Evolutionary conservation across 2,329 filamentous ascomycete genomes (phyloP).

Genomic region (Boeremia exigua): DNA sequence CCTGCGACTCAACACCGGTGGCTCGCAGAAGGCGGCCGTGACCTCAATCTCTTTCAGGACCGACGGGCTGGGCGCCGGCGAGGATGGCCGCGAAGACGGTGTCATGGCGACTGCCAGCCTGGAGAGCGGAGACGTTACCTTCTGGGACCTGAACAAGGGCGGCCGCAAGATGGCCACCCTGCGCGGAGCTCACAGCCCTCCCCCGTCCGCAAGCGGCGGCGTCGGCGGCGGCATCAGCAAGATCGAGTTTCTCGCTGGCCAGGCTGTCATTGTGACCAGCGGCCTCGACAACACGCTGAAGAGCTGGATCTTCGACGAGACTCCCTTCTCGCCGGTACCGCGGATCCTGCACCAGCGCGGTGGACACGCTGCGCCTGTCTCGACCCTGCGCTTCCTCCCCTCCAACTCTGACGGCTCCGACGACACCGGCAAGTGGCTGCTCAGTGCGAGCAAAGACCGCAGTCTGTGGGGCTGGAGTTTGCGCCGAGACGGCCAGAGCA

Average conservation of each 20-base stretch:
- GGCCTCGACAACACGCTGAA: constrained; percentile 93
- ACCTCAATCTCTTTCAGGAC: constrained; percentile 89
- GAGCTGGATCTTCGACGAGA: constrained; percentile 95
- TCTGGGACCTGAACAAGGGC: constrained; percentile 94
- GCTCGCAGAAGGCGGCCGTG: constrained; percentile 67
- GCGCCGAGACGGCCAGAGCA: constrained; percentile 90
- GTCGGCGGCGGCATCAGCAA: constrained; percentile 81
- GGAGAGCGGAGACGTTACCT: constrained; percentile 83
- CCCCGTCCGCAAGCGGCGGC: constrained; percentile 59
- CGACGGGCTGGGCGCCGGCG: constrained; percentile 85
- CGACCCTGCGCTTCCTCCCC: constrained; percentile 82
- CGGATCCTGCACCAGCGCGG: constrained; percentile 84
- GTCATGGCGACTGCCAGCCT: constrained; percentile 91
- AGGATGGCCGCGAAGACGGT: constrained; percentile 80
- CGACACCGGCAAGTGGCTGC: constrained; percentile 87
- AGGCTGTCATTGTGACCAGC: constrained; percentile 87
- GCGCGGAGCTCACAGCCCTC: constrained; percentile 84
- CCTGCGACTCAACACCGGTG: constrained; percentile 71
- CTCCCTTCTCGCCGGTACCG: constrained; percentile 85
- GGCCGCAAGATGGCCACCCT: constrained; percentile 86
- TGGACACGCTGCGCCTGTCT: constrained; percentile 87
- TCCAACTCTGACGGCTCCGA: constrained; percentile 89
- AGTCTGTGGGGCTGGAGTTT: constrained; percentile 97
- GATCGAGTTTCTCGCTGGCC: constrained; percentile 86
- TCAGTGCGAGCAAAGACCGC: constrained; percentile 87